Percentiles rank a stretch among this genome's conserved stretches.
These are phyloP conservation scores for Stygiomarasmius scandens DNA, from an alignment of 1,284 basidiomycete species.

Conservation along the genomic window DNA sequence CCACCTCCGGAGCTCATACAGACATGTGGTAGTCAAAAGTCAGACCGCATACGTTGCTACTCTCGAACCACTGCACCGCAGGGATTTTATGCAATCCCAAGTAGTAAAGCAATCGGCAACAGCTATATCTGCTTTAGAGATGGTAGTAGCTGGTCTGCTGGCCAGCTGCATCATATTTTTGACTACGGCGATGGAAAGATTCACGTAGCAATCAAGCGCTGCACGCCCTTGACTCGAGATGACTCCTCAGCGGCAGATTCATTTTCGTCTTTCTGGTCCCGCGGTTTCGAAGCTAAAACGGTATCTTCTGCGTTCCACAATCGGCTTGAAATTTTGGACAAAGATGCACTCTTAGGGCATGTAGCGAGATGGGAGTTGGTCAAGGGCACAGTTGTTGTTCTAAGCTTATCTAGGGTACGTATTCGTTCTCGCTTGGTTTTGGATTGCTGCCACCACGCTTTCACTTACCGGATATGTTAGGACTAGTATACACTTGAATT, in stretches of 20 bases:
- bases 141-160: neutral
- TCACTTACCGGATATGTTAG: neutral
- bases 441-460: neutral
- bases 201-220: neutral
- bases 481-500: no score
- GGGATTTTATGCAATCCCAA: constrained; percentile 2
- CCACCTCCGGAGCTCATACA: neutral
- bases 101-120: neutral
- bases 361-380: neutral
- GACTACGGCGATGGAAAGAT: neutral
- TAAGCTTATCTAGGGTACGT: neutral
- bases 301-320: neutral
- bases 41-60: neutral
- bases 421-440: neutral
- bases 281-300: constrained; percentile 5
- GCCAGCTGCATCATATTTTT: constrained; percentile 7
- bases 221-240: neutral
- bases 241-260: neutral
- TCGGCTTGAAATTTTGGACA: neutral
- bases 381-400: neutral
- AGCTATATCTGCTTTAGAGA: constrained; percentile 1
- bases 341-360: neutral
- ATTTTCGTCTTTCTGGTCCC: neutral
- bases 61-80: neutral
- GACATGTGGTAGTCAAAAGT: neutral